Conservation (phyloP, 2,329 filamentous ascomycete genomes). For the Botrytis fabae region DNA sequence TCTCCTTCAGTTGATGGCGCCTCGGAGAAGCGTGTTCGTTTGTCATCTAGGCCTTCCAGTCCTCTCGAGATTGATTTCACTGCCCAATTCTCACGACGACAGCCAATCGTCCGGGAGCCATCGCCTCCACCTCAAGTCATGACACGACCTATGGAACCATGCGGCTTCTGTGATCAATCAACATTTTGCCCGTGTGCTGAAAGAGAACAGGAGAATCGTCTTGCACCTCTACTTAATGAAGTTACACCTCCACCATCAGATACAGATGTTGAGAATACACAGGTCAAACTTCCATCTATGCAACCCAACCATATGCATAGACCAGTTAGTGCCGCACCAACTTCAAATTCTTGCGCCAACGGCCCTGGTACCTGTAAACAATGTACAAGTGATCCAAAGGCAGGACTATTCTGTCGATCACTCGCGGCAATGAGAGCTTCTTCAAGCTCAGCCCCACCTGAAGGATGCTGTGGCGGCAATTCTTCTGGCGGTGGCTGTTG, state of each 20-base stretch:
- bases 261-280: slow-evolving; percentile 56
- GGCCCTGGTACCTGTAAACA: slow-evolving; percentile 79
- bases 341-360: slow-evolving; percentile 45
- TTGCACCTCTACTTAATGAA: slow-evolving; percentile 50
- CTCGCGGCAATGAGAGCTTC: slow-evolving; percentile 61
- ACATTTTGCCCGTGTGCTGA: slow-evolving; percentile 77
- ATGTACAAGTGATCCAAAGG: slow-evolving; percentile 74
- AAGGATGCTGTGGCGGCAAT: slow-evolving; percentile 64
- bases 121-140: slow-evolving; percentile 27
- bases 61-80: slow-evolving; percentile 75
- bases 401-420: slow-evolving; percentile 79
- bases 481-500: slow-evolving; percentile 64
- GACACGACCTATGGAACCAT: slow-evolving; percentile 59
- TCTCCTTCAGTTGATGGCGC: slow-evolving; percentile 33
- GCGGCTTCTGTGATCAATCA: slow-evolving; percentile 80
- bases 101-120: slow-evolving; percentile 32
- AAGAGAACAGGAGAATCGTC: slow-evolving; percentile 36
- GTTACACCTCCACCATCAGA: slow-evolving; percentile 55
- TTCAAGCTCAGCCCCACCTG: slow-evolving; percentile 38
- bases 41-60: slow-evolving; percentile 48
- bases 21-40: slow-evolving; percentile 57
- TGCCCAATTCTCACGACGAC: slow-evolving; percentile 52
- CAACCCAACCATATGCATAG: slow-evolving; percentile 41
- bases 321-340: slow-evolving; percentile 29
- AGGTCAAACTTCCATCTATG: slow-evolving; percentile 58